Evolutionary conservation across 208 protist genomes (phyloP), one percentile per base, ranked within the genome.

Genomic region (Novymonas esmeraldas): DNA sequence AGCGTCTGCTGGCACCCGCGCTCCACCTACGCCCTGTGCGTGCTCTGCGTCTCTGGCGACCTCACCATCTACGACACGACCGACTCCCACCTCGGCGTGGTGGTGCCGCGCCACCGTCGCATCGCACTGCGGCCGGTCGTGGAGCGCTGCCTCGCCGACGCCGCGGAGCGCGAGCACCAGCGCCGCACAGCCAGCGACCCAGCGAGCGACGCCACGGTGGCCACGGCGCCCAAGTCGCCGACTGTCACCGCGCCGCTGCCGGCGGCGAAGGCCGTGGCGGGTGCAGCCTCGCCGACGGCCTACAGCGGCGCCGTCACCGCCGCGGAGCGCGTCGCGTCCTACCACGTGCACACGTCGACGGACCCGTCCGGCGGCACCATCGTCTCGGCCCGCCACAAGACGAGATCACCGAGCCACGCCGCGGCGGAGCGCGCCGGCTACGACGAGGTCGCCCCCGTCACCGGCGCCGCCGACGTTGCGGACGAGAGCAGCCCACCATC

Each of bases 1-100:
- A 81, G 78, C 41, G 84, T 84, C 2, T 73, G 62, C 31, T 95
- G 90, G 90, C 85, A 93, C 68, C 84, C 87, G 3, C 64, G 41
- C 2, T 18, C 14, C 10, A 31, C 48, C 1, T 36, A 59, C 44
- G n/a, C 65, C 46, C 76, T 95, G n/a, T 45, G 92, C 54, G 46
- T 93, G 29, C 67, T 95, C 26, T 74, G 85, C 2, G 74, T 48
- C 4, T 75, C 76, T 0, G 87, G 84, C 5, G 56, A 64, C 28
- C 26, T 95, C 29, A 64, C 76, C 24, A 26, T 83, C 11, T 76
- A 84, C 71, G 72, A 85, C 67, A 76, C 72, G 24, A 72, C 67
- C 31, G 56, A 46, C 42, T 64, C 70, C 7, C 36, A 46, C 24
- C 39, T 87, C 10, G 62, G 66, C 29, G 83, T 93, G 33, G 60